Percentiles rank a stretch among this genome's conserved stretches.
These are phyloP conservation scores for Pseudogymnoascus sp. DNA, from an alignment of 2,329 filamentous ascomycete species.

Conservation along the genomic window DNA sequence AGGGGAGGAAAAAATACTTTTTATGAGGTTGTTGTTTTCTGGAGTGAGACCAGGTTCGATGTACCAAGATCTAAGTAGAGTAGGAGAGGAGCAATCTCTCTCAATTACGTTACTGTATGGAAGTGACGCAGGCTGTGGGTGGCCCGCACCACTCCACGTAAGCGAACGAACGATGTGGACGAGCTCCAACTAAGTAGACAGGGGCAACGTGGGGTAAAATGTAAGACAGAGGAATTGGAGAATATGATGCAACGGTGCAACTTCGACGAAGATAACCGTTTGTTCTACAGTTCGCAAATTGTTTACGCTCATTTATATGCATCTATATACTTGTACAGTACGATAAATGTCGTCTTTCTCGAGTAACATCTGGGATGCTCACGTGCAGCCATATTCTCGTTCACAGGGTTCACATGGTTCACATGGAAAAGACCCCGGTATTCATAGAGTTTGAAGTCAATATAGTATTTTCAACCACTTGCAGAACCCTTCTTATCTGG, in stretches of 20 bases:
- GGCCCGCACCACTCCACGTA: not conserved
- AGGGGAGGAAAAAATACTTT: not conserved
- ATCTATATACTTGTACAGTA: not conserved
- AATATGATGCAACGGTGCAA: not conserved
- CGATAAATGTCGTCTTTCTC: not conserved
- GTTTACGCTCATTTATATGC: not conserved
- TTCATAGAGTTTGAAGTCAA: not conserved
- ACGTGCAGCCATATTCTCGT: not conserved
- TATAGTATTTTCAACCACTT: conserved; percentile 21
- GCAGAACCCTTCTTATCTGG: conserved; percentile 27
- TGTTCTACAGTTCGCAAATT: not conserved
- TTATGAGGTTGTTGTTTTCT: not conserved
- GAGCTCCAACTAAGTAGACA: not conserved
- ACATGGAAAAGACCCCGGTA: not conserved
- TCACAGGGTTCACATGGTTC: not conserved
- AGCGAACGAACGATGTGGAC: not conserved
- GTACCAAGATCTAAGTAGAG: not conserved
- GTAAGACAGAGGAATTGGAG: not conserved
- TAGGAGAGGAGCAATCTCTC: not conserved
- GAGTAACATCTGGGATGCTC: not conserved
- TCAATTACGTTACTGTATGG: conserved; percentile 8
- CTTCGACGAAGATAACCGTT: not conserved
- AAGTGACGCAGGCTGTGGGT: conserved; percentile 3
- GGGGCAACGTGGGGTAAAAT: not conserved
- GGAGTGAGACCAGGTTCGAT: not conserved